A percentile compares a stretch with the other conserved stretches of the same genome.
Evolutionary conservation across 2,329 filamentous ascomycete species (phyloP).

Genomic region (Acrodontium crateriforme): DNA sequence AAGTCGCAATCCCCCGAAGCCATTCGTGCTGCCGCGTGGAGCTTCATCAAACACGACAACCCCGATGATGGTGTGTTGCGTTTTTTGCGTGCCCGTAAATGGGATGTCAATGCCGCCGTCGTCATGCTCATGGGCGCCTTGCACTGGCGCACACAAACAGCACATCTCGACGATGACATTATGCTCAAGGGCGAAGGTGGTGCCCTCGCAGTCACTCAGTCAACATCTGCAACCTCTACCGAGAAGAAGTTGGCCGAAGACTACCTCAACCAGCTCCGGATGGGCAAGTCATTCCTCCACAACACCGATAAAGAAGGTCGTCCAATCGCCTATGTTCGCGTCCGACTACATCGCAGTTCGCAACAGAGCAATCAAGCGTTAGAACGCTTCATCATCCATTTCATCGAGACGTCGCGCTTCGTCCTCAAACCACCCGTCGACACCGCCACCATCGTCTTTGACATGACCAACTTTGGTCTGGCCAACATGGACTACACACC

Average conservation of each 20-base stretch:
- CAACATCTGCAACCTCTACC: slow-evolving; percentile 43
- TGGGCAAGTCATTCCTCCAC: slow-evolving; percentile 89
- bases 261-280: slow-evolving; percentile 68
- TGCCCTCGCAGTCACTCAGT: slow-evolving; percentile 45
- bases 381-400: slow-evolving; percentile 81
- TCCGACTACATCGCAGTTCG: slow-evolving; percentile 64
- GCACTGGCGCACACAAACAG: slow-evolving; percentile 72
- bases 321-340: slow-evolving; percentile 75
- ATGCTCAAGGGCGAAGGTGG: slow-evolving; percentile 62
- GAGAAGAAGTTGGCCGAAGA: slow-evolving; percentile 58
- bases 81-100: slow-evolving; percentile 81
- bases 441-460: slow-evolving; percentile 86
- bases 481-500: slow-evolving; percentile 98
- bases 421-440: slow-evolving; percentile 68
- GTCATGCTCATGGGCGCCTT: slow-evolving; percentile 91
- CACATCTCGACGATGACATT: slow-evolving; percentile 81
- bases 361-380: slow-evolving; percentile 72
- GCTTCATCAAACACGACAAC: slow-evolving; percentile 88
- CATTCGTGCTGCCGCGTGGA: slow-evolving; percentile 73
- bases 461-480: slow-evolving; percentile 87
- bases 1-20: slow-evolving; percentile 63
- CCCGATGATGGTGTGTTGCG: slow-evolving; percentile 76
- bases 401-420: slow-evolving; percentile 84
- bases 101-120: slow-evolving; percentile 85
- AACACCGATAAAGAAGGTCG: slow-evolving; percentile 71